phyloP scores from a whole-genome alignment of 352 stramenopile species.

The Pilasporangium apinafurcum region DNA sequence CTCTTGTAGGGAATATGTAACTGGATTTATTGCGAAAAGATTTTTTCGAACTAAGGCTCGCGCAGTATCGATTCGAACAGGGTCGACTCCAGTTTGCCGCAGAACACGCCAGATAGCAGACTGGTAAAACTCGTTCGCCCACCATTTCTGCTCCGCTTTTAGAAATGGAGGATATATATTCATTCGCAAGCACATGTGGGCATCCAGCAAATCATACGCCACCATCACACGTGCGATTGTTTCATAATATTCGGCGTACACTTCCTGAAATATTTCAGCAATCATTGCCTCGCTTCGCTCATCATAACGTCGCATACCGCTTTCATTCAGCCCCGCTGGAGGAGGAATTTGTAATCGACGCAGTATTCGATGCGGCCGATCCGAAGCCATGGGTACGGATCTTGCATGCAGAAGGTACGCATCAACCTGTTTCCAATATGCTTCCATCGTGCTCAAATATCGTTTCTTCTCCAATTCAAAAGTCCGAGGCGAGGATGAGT shows the following conservation, averaged over 20 bases:
- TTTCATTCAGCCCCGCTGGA: slow-evolving; percentile 29
- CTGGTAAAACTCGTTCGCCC: slow-evolving; percentile 68
- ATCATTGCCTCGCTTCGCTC: slow-evolving; percentile 64
- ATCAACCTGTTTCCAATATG: slow-evolving; percentile 81
- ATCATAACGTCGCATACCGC: slow-evolving; percentile 44
- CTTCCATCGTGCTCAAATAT: slow-evolving; percentile 77
- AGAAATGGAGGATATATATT: slow-evolving; percentile 84
- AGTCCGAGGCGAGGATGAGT: slow-evolving; percentile 52
- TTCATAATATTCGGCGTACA: slow-evolving; percentile 75
- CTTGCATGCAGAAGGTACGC: slow-evolving; percentile 39
- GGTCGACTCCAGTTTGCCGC: slow-evolving; percentile 68
- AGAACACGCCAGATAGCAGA: slow-evolving; percentile 77
- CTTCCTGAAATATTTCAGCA: slow-evolving; percentile 65
- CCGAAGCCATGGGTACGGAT: slow-evolving; percentile 53
- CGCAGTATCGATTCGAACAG: slow-evolving; percentile 26
- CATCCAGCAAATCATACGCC: slow-evolving; percentile 84
- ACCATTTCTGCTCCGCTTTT: slow-evolving; percentile 79
- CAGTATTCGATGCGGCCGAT: slow-evolving; percentile 57
- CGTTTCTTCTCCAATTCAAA: slow-evolving; percentile 74
- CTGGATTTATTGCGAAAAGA: slow-evolving; percentile 68
- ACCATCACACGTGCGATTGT: slow-evolving; percentile 78
- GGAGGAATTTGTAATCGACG: slow-evolving; percentile 64
- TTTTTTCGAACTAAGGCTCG: slow-evolving; percentile 36
- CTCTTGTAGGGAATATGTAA: slow-evolving; percentile 84
- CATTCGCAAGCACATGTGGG: slow-evolving; percentile 51